Evolutionary conservation across 1,284 basidiomycete species (phyloP), one percentile per base, ranked within the genome.

Genomic region (Paramarasmius palmivorus): DNA sequence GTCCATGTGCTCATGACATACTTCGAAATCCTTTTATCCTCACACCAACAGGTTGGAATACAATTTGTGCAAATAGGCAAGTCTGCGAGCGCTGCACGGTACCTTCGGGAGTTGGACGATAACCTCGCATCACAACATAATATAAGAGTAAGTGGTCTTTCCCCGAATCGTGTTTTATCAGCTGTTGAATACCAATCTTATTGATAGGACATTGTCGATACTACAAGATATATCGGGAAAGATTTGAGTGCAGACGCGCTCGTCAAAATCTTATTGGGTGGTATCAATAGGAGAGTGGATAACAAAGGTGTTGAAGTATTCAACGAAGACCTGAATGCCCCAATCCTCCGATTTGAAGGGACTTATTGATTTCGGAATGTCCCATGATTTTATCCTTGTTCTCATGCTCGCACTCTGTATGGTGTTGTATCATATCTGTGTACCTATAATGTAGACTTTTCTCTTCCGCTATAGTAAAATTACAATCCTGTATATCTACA

Each of bases 221-320:
- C 53, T 19, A 54, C 50, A 4, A 49, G 38, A 32, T 57, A 57
- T 35, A 39, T 49, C 49, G 56, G 56, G 4, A 25, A 29, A 40
- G 34, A 44, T 26, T 19, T 57, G 8, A 49, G 29, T 19, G 47
- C 42, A 22, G 56, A 57, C 19, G 47, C 38, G 17, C 35, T 57
- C 29, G 50, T 57, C 17, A 57, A 55, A 14, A 55, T 57, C 29
- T 48, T 57, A n/a, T 22, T 57, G 20, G 56, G 56, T n/a, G 56
- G 53, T 9, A 57, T 57, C 36, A 55, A 52, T 38, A 45, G 56
- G 6, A 48, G 51, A 17, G 39, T 55, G 32, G 56, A 57, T 38
- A 37, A 44, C 12, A 29, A 49, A n/a, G 52, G 52, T 26, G 44
- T 44, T 19, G 22, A n/a, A 22, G 44, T 53, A 6, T 53, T 53